Evolutionary conservation across 352 stramenopile species (phyloP).

Genomic region (Aphanomyces stellatus): DNA sequence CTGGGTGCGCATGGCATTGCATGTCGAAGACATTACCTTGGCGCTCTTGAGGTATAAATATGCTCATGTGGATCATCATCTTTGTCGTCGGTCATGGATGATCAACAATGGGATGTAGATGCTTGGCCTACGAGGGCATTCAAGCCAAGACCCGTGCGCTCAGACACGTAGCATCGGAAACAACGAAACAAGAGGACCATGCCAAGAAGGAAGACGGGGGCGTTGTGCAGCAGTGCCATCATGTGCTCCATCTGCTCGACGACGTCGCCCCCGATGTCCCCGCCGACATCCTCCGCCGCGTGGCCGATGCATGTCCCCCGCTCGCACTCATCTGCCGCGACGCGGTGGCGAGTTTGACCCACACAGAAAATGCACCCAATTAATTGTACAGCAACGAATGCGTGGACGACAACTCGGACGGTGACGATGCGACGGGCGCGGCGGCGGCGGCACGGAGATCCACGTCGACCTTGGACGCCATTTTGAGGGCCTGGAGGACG

Average conservation of each 20-base stretch:
- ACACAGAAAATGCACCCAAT: background rate
- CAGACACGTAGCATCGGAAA: too few relatives aligned
- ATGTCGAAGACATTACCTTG: slow-evolving; percentile 58
- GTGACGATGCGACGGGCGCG: background rate
- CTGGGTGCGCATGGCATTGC: slow-evolving; percentile 61
- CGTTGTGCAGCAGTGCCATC: background rate
- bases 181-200: background rate
- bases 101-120: background rate
- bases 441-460: background rate
- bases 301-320: background rate
- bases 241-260: background rate
- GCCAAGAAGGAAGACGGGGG: background rate
- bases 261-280: background rate
- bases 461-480: background rate
- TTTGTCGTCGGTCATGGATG: background rate
- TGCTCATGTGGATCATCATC: too few relatives aligned
- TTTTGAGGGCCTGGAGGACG: background rate
- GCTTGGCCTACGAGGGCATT: background rate
- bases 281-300: background rate
- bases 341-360: background rate
- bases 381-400: slow-evolving; percentile 4
- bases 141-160: background rate
- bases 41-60: slow-evolving; percentile 56
- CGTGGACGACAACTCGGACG: background rate
- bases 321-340: background rate